A percentile compares a stretch with the other conserved stretches of the same genome.
phyloP scores from a whole-genome alignment of 2,329 filamentous ascomycete genomes.

The Trichoderma sp. region DNA sequence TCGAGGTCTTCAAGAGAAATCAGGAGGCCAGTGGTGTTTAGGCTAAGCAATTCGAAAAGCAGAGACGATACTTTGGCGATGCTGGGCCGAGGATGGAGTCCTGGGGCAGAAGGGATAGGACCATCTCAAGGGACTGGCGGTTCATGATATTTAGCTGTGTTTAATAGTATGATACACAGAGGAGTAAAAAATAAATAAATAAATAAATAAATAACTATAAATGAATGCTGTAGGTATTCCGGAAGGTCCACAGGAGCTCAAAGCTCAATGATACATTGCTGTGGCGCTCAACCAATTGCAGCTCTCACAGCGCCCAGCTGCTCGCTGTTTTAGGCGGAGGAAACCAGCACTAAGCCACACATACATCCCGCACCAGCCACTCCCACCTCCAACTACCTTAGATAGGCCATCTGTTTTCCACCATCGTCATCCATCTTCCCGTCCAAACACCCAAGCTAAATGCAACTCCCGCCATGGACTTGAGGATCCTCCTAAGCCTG shows the following conservation, averaged over 20 bases:
- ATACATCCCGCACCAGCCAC: not conserved
- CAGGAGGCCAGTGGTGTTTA: conserved; percentile 9
- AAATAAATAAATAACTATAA: not conserved
- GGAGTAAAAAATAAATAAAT: no score
- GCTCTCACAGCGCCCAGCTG: not conserved
- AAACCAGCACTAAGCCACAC: not conserved
- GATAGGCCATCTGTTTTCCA: not conserved
- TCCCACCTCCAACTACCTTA: not conserved
- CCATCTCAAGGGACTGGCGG: not conserved
- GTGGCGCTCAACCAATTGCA: conserved; percentile 3
- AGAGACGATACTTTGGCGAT: conserved; percentile 9
- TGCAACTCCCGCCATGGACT: conserved; percentile 1
- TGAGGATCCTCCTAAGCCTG: conserved; percentile 24
- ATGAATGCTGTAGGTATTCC: not conserved
- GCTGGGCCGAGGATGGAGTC: conserved; percentile 12
- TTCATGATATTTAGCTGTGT: not conserved
- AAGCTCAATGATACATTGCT: not conserved
- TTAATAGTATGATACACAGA: not conserved
- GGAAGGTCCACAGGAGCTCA: not conserved
- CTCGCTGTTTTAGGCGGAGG: not conserved
- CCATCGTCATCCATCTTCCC: not conserved
- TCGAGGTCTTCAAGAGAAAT: conserved; percentile 33
- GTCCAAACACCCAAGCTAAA: not conserved
- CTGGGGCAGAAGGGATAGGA: not conserved
- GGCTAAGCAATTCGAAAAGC: conserved; percentile 18